Evolutionary conservation across 2,329 filamentous ascomycete species (phyloP).

Genomic region (Furcasterigmium sp.): DNA sequence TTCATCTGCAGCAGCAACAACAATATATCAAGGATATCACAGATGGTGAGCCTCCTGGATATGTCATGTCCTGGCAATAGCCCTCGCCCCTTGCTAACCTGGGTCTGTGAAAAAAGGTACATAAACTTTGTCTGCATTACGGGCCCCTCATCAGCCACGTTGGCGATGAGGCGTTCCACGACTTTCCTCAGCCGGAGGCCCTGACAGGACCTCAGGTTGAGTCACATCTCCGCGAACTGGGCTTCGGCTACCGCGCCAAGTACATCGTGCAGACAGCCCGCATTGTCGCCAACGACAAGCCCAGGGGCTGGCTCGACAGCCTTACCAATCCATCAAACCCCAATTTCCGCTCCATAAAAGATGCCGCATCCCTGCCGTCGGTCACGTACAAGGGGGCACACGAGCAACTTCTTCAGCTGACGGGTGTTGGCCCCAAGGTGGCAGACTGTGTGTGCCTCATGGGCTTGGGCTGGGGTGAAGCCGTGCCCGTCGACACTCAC

Average conservation of each 20-base stretch:
- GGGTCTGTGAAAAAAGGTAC: too few relatives aligned
- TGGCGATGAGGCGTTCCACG: constrained; percentile 69
- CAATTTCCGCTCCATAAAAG: constrained; percentile 37
- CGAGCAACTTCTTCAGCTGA: constrained; percentile 68
- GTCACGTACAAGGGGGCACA: constrained; percentile 76
- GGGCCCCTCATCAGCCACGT: constrained; percentile 70
- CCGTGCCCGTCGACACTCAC: constrained; percentile 94
- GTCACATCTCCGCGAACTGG: constrained; percentile 69
- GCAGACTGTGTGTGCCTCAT: constrained; percentile 95
- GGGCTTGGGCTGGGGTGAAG: constrained; percentile 92
- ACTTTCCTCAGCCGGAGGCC: constrained; percentile 74
- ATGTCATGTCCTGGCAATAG: too few relatives aligned
- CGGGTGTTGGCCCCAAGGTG: constrained; percentile 94
- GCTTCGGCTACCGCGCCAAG: constrained; percentile 91
- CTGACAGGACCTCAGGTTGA: constrained; percentile 76
- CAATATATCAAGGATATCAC: constrained; percentile 89
- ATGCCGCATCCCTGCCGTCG: constrained; percentile 38
- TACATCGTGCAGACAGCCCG: constrained; percentile 85
- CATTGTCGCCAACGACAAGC: constrained; percentile 63
- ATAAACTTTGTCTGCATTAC: constrained; percentile 85
- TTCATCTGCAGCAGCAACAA: constrained; percentile 99
- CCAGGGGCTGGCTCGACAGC: constrained; percentile 68
- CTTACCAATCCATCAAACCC: constrained; percentile 74
- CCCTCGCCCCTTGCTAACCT: not conserved
- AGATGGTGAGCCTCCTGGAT: constrained; percentile 73